A percentile compares a stretch with the other conserved stretches of the same genome.
These are phyloP conservation scores for Calocybe cyanea DNA, from an alignment of 768 basidiomycete genomes.

Conservation along the genomic window DNA sequence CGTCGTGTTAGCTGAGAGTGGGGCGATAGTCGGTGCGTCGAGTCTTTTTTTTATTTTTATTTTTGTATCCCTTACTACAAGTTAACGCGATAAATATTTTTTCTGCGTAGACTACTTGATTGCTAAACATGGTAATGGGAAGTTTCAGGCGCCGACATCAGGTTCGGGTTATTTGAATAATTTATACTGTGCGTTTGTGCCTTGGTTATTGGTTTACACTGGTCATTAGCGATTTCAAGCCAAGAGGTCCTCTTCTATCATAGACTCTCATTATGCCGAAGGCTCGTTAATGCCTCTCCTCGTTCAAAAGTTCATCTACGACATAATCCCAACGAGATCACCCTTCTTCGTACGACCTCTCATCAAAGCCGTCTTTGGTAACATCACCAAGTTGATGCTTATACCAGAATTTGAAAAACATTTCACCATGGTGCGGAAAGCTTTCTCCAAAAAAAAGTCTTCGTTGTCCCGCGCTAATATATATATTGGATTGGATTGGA, in stretches of 20 bases:
- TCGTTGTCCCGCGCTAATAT: too few relatives aligned
- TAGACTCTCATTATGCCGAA: conserved; percentile 20
- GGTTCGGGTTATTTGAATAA: conserved; percentile 16
- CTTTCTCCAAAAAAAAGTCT: too few relatives aligned
- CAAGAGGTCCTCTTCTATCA: background rate
- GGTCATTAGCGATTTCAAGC: too few relatives aligned
- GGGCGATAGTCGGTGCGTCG: conserved; percentile 19
- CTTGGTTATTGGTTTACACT: too few relatives aligned
- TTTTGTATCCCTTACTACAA: background rate
- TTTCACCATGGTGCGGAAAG: conserved; percentile 25
- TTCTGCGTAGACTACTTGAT: conserved; percentile 23
- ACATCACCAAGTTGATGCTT: conserved; percentile 22
- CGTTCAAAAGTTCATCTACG: conserved; percentile 30
- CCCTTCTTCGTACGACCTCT: conserved; percentile 36
- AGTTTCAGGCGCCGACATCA: conserved; percentile 10
- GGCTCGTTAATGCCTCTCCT: conserved; percentile 33
- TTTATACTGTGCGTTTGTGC: conserved; percentile 18
- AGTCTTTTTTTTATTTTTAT: background rate
- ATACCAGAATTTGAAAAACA: conserved; percentile 25
- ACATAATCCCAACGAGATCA: conserved; percentile 24
- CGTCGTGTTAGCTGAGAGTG: conserved; percentile 30
- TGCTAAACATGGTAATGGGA: conserved; percentile 17
- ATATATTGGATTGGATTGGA: too few relatives aligned
- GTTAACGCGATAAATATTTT: too few relatives aligned
- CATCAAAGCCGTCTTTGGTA: conserved; percentile 23